Evolutionary conservation across 1,139 yeast genomes (phyloP), one percentile per base, ranked within the genome.

Genomic region (Geotrichum restrictum): DNA sequence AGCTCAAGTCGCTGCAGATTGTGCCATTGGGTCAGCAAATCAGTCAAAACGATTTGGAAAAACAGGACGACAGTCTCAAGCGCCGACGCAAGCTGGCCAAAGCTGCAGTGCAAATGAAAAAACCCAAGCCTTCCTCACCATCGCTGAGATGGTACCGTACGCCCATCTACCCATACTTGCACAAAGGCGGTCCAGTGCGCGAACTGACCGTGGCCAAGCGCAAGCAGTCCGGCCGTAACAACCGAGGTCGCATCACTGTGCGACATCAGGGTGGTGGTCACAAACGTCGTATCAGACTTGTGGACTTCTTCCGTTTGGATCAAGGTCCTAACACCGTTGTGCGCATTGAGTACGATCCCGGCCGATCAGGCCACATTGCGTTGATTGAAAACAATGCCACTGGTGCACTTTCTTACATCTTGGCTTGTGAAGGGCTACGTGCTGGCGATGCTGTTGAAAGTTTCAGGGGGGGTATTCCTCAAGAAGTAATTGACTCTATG

Each of bases 231-330:
- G 99, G 99, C 60, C 83, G 99, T 73, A 91, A 93, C 69, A 78
- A 86, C 69, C 76, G 85, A 11, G 99, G 99, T 61, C 79, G 80
- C 60, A 88, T 93, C 63, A 88, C 96, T 7, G 85, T 88, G 42
- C 82, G 98, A 67, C 97, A 94, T 68, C 82, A 94, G 69, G 98
- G 98, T 68, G 98, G 98, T 64, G 98, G 98, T 45, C 95, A 88
- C 68, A 88, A 86, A 69, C 83, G 89, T 65, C 81, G 98, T 70
- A 79, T 86, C 42, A 80, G 99, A 64, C 69, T 87, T 46, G 78
- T 93, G 29, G 99, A 93, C 69, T 83, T 84, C 65, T 75, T 76
- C 62, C 79, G 99, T 64, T 66, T 69, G 45, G 77, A 68, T 2
- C 71, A 82, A 1, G 98, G 98, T 22, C 78, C 77, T 51, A 95